These are phyloP conservation scores for Alternaria brassicae DNA, from an alignment of 2,329 filamentous ascomycete species.

Conservation along the genomic window DNA sequence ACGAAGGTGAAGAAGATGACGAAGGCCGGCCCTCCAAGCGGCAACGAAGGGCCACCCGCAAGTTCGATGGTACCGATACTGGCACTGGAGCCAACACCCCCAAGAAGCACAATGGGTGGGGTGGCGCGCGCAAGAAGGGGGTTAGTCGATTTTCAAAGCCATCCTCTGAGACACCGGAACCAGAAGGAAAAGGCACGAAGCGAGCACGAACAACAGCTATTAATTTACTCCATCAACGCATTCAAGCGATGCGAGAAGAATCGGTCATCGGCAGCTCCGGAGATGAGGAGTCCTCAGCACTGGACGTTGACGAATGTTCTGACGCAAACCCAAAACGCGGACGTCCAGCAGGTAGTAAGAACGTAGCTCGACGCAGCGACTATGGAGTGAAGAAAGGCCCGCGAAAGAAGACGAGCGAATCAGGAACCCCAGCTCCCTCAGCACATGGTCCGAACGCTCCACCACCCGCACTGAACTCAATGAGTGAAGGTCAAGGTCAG, in stretches of 20 bases:
- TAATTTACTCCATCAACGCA: slow-evolving; percentile 51
- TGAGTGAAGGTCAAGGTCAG: slow-evolving; percentile 49
- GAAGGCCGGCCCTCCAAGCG: slow-evolving; percentile 43
- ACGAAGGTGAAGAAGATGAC: slow-evolving; percentile 47
- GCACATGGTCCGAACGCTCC: slow-evolving; percentile 34
- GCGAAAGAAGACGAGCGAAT: slow-evolving; percentile 45
- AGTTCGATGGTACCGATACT: slow-evolving; percentile 45
- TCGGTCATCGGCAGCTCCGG: slow-evolving; percentile 48
- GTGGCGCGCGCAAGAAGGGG: slow-evolving; percentile 48
- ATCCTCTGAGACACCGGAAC: slow-evolving; percentile 47
- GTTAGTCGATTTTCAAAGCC: slow-evolving; percentile 43
- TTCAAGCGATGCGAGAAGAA: slow-evolving; percentile 56
- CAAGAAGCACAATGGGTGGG: slow-evolving; percentile 48
- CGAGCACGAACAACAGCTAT: slow-evolving; percentile 36
- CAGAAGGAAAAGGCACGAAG: slow-evolving; percentile 41
- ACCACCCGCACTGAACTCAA: slow-evolving; percentile 42
- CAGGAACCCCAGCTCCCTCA: slow-evolving; percentile 27
- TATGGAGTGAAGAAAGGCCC: slow-evolving; percentile 60
- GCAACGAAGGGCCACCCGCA: slow-evolving; percentile 45
- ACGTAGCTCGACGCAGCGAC: slow-evolving; percentile 54
- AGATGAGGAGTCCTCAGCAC: slow-evolving; percentile 44
- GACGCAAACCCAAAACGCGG: slow-evolving; percentile 41
- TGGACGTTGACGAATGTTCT: slow-evolving; percentile 39
- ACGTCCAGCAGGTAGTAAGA: slow-evolving; percentile 56
- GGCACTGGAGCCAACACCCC: slow-evolving; percentile 41